phyloP scores from a whole-genome alignment of 1,284 basidiomycete species.

The Apiotrichum gracile region DNA sequence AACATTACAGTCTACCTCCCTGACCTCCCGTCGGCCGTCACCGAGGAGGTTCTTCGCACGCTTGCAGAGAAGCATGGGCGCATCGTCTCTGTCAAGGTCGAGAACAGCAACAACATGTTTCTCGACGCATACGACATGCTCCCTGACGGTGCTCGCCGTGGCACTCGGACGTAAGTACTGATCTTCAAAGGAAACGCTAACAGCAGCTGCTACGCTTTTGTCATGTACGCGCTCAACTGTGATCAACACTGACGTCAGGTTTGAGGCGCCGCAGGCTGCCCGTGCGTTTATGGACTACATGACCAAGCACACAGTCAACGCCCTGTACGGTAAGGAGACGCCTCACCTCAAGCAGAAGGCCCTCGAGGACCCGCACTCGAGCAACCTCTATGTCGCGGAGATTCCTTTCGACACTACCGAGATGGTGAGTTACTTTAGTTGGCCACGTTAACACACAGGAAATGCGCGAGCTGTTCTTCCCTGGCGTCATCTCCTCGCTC shows the following conservation, averaged over 20 bases:
- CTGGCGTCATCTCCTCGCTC: conserved; percentile 26
- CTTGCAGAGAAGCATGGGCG: conserved; percentile 25
- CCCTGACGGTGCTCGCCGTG: conserved; percentile 1
- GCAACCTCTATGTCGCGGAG: conserved; percentile 38
- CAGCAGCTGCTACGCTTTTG: conserved; percentile 27
- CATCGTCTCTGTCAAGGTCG: conserved; percentile 25
- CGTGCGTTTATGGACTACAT: conserved; percentile 23
- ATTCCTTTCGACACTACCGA: conserved; percentile 23
- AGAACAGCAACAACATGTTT: neutral
- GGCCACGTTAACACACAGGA: conserved; percentile 20
- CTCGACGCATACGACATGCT: conserved; percentile 9
- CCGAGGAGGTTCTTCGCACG: conserved; percentile 18
- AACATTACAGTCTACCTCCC: conserved; percentile 28
- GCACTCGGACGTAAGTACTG: conserved; percentile 3
- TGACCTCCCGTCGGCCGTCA: conserved; percentile 13
- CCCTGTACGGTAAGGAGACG: conserved; percentile 38
- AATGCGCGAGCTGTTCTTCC: conserved; percentile 21
- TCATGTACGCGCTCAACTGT: conserved; percentile 21
- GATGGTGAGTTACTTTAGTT: conserved; percentile 18
- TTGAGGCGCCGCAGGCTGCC: conserved; percentile 22
- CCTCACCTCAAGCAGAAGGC: conserved; percentile 34
- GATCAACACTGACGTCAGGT: conserved; percentile 14
- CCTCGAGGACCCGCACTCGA: conserved; percentile 34
- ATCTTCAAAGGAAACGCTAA: conserved; percentile 2
- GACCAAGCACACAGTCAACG: conserved; percentile 11